Evolutionary conservation across 2,329 filamentous ascomycete species (phyloP), one percentile per base, ranked within the genome.

Genomic region (Ascocoryne sarcoides): DNA sequence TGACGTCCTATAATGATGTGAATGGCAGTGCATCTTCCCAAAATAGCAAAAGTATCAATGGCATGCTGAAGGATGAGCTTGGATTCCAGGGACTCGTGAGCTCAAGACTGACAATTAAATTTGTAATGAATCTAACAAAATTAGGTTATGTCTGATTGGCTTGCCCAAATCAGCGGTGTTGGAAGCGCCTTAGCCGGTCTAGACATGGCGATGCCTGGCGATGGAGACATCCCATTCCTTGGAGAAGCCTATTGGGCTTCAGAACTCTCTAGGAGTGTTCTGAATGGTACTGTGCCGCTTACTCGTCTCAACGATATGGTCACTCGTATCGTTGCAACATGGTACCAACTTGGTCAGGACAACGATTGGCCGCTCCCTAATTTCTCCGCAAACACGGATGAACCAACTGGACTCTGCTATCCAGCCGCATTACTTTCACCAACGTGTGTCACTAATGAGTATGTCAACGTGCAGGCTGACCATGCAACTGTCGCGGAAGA

Each of bases 251-350:
- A 72, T 51, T 90, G 85, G 75, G 88, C 85, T 0, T 60, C 71
- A 1, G 70, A 90, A 51, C 70, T 95, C 21, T 90, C 81, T 0
- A 79, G 76, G 37, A 75, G 88, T 0, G 75, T 86, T 2, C 68
- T 95, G 33, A 95, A 96, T 51, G 82, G 81, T 2, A 90, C 86
- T 1, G 71, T 96, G 0, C 88, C 89, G 0, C 68, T 93, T 49
- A 78, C 83, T 5, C 73, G 90, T 14, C 62, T 96, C 18, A 84
- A 95, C 52, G 90, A 96, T 57, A 94, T 94, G 84, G 83, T 78
- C 0, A 85, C 86, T 1, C 78, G 89, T 8, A 76, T 95, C 44
- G 84, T 95, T 1, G 89, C 90, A 0, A 73, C 89, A 0, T 95
- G 88, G 87, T 95, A 93, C 56, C 83, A 92, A 59, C 67, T 92